Evolutionary conservation across 192 early-diverging fungal species (phyloP).

Genomic region (Podila horticola): DNA sequence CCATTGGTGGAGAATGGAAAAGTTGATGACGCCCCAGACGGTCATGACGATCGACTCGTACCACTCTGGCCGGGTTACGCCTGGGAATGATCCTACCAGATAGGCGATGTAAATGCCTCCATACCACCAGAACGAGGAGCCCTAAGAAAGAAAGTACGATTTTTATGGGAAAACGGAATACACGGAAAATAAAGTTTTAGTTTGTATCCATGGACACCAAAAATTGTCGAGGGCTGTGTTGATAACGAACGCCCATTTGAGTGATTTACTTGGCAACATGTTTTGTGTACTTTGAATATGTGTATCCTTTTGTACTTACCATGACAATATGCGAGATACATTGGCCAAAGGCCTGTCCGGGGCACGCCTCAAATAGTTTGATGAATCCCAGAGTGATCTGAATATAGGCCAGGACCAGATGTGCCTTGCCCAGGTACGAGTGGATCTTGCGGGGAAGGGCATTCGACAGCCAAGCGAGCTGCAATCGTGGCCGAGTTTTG

Average conservation of each 20-base stretch:
- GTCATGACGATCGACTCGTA: constrained; percentile 53
- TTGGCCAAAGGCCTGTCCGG: constrained; percentile 43
- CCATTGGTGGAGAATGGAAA: constrained; percentile 53
- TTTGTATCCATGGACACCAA: neutral
- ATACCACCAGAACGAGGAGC: constrained; percentile 53
- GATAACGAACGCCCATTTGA: too few relatives aligned
- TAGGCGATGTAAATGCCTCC: constrained; percentile 58
- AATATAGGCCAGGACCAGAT: constrained; percentile 34
- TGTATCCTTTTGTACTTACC: constrained; percentile 21
- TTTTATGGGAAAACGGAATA: neutral
- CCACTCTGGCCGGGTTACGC: constrained; percentile 49
- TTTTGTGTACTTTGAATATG: too few relatives aligned
- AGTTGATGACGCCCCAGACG: constrained; percentile 56
- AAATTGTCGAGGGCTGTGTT: neutral
- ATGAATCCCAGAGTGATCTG: constrained; percentile 49
- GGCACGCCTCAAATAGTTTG: constrained; percentile 33
- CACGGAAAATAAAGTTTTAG: too few relatives aligned
- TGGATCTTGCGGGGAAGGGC: constrained; percentile 22
- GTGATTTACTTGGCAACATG: too few relatives aligned
- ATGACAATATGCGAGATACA: constrained; percentile 53
- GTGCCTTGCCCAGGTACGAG: constrained; percentile 42
- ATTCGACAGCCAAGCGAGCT: constrained; percentile 20
- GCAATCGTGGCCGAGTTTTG: constrained; percentile 20
- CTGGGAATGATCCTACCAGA: constrained; percentile 53
- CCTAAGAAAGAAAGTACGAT: constrained; percentile 5